phyloP scores from a whole-genome alignment of 768 basidiomycete genomes.

The Termitomyces sp. region DNA sequence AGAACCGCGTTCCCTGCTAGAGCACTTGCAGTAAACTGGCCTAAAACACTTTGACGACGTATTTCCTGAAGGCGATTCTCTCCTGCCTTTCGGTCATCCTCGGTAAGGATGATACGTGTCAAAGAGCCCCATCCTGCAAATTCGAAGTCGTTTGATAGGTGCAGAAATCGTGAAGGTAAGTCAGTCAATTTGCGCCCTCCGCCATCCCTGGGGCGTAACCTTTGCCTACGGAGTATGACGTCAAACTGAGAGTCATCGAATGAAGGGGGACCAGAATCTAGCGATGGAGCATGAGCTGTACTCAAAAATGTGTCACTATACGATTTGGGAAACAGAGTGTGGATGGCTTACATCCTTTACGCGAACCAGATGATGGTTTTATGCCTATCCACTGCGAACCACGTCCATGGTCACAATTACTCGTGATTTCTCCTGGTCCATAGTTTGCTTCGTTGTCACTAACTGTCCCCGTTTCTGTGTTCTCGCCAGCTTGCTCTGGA shows the following conservation, averaged over 20 bases:
- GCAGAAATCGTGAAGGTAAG: constrained; percentile 55
- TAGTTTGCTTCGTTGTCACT: not conserved
- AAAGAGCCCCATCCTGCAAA: constrained; percentile 71
- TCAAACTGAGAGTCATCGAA: constrained; percentile 1
- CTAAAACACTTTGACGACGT: constrained; percentile 39
- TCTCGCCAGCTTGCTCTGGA: not conserved
- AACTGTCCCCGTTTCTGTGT: not conserved
- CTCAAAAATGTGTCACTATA: not conserved
- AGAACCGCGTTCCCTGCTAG: constrained; percentile 64
- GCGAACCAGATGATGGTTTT: not conserved
- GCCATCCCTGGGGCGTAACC: constrained; percentile 32
- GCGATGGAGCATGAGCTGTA: not conserved
- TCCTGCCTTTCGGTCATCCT: constrained; percentile 34
- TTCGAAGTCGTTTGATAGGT: constrained; percentile 60
- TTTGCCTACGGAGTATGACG: not conserved
- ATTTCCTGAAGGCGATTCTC: constrained; percentile 22
- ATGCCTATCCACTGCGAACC: not conserved
- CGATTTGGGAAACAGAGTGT: not conserved
- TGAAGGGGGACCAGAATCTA: not conserved
- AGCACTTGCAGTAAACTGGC: constrained; percentile 60
- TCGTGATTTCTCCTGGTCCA: not conserved
- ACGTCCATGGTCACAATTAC: not conserved
- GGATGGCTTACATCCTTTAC: not conserved
- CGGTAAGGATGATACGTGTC: constrained; percentile 37
- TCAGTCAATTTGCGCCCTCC: constrained; percentile 34